These are phyloP conservation scores for Chenopodium formosanum DNA, from an alignment of 148 eudicot genomes.

Conservation along the genomic window DNA sequence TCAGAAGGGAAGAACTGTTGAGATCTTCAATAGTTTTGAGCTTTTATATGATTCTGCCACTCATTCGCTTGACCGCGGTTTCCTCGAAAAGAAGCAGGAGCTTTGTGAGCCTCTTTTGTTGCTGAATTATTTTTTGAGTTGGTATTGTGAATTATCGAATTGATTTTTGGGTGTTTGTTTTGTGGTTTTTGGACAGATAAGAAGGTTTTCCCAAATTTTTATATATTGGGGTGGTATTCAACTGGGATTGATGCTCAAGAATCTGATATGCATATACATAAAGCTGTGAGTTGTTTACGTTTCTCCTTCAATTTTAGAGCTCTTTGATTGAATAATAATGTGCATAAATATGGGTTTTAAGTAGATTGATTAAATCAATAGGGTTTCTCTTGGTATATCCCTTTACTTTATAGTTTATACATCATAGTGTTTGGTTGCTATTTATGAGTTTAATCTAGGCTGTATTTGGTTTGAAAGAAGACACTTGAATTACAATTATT, in stretches of 20 bases:
- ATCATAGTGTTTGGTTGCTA: not conserved
- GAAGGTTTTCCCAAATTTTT: constrained; percentile 86
- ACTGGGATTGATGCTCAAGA: constrained; percentile 89
- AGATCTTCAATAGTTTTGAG: constrained; percentile 93
- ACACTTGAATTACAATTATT: not conserved
- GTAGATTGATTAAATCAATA: not conserved
- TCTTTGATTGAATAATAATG: not conserved
- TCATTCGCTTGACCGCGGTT: constrained; percentile 67
- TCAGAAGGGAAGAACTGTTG: constrained; percentile 83
- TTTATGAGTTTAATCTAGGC: not conserved
- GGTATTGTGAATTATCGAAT: not conserved
- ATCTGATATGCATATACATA: constrained; percentile 86
- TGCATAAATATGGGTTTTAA: not conserved
- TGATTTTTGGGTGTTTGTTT: not conserved
- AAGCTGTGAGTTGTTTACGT: constrained; percentile 53
- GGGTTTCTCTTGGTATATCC: not conserved
- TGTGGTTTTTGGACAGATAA: constrained; percentile 51
- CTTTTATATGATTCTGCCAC: constrained; percentile 57
- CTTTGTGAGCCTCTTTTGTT: constrained; percentile 51
- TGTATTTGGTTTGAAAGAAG: not conserved
- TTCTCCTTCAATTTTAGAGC: not conserved
- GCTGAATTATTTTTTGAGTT: not conserved
- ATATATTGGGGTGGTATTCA: constrained; percentile 94
- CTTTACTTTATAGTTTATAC: too few species aligned
- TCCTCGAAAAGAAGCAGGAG: constrained; percentile 86